These are phyloP conservation scores for Smallanthus sonchifolius DNA, from an alignment of 129 eudicot species.

Conservation along the genomic window DNA sequence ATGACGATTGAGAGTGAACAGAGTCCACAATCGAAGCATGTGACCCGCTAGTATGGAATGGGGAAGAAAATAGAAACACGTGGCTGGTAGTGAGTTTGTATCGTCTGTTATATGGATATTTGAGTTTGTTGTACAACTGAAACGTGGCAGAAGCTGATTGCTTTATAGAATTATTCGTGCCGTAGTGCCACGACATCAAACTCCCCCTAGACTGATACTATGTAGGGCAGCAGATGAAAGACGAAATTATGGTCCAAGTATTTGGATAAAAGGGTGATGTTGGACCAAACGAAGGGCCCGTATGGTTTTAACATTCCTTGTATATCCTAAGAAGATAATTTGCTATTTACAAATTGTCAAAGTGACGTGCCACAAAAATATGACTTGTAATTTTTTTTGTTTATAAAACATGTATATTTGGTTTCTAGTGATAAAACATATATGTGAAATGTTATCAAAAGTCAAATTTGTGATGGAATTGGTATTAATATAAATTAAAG, in stretches of 20 bases:
- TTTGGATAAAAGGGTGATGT: neutral
- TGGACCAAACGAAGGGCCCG: neutral
- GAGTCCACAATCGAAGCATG: conserved; percentile 54
- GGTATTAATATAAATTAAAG: no score
- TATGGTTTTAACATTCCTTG: neutral
- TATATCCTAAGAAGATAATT: neutral
- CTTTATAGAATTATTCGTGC: neutral
- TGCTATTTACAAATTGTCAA: no score
- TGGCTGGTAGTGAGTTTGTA: neutral
- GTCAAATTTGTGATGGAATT: no score
- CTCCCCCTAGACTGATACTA: no score
- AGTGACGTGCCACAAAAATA: no score
- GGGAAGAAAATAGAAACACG: neutral
- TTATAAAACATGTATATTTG: no score
- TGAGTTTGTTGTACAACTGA: neutral
- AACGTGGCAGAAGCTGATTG: conserved; percentile 8
- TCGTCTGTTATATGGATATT: neutral
- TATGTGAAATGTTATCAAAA: no score
- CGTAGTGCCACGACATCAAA: neutral
- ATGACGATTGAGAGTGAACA: conserved; percentile 21
- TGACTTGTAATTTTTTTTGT: no score
- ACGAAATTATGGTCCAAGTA: no score
- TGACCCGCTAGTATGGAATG: conserved; percentile 42
- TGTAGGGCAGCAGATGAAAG: neutral
- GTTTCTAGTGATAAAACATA: no score